A percentile compares a stretch with the other conserved stretches of the same genome.
Conservation (phyloP, 768 basidiomycete species). For the Pleurotus eryngii region DNA sequence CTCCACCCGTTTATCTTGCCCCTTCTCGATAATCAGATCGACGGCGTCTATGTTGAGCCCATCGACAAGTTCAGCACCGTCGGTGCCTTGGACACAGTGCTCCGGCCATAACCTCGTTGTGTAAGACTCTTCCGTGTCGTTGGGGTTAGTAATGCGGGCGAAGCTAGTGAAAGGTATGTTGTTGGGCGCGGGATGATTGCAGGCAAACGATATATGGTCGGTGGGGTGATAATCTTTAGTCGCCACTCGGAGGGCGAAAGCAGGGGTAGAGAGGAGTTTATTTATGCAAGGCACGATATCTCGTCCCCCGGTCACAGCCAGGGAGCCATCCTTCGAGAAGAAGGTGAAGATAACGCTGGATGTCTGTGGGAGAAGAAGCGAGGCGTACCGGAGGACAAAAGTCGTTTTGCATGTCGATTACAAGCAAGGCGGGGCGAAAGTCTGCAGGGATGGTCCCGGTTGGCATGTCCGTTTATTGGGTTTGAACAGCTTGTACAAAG, state of each 20-base stretch:
- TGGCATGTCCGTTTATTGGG: background rate
- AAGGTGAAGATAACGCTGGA: background rate
- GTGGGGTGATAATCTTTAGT: conserved; percentile 45
- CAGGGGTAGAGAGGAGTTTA: conserved; percentile 41
- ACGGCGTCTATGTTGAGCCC: conserved; percentile 23
- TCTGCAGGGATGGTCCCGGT: background rate
- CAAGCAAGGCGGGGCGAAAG: conserved; percentile 6
- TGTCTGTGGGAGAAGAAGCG: background rate
- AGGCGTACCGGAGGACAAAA: conserved; percentile 41
- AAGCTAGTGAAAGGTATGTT: conserved; percentile 18
- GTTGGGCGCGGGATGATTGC: conserved; percentile 29
- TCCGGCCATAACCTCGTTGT: conserved; percentile 65
- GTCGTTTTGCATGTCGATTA: conserved; percentile 70
- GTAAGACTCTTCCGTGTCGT: conserved; percentile 30
- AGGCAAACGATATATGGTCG: conserved; percentile 58
- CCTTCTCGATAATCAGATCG: conserved; percentile 32
- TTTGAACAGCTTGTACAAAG: too few relatives aligned
- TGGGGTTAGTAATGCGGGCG: conserved; percentile 23
- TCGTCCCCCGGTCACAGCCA: conserved; percentile 56
- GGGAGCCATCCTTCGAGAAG: conserved; percentile 35
- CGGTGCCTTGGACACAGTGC: conserved; percentile 57
- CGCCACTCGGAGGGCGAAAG: conserved; percentile 34
- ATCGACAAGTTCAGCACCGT: conserved; percentile 50
- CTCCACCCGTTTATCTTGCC: conserved; percentile 50
- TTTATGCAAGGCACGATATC: conserved; percentile 46